A percentile compares a stretch with the other conserved stretches of the same genome.
phyloP scores from a whole-genome alignment of 306 rosid species.

The Cicer pinnatifidum region DNA sequence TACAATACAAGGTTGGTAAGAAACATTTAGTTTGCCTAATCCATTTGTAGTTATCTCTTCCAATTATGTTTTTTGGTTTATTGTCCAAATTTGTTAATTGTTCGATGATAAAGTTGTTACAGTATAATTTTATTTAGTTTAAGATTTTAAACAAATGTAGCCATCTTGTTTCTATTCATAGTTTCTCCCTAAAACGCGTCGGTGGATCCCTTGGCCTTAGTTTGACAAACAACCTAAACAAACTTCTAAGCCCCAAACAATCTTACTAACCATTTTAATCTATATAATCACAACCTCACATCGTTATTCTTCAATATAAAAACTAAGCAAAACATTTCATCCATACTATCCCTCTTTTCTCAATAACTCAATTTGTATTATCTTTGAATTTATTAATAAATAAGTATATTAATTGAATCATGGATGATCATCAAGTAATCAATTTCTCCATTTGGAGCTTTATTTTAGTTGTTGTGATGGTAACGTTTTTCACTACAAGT shows the following conservation, averaged over 20 bases:
- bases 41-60: neutral
- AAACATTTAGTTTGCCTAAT: neutral
- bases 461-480: neutral
- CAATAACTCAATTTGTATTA: neutral
- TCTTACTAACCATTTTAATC: constrained; percentile 23
- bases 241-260: neutral
- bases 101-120: neutral
- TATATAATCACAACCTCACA: constrained; percentile 6
- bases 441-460: neutral
- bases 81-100: constrained; percentile 15
- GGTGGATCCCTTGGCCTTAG: neutral
- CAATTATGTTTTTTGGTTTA: neutral
- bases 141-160: neutral
- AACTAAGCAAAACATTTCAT: neutral
- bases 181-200: neutral
- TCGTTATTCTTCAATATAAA: neutral
- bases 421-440: constrained; percentile 8
- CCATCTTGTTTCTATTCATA: constrained; percentile 1
- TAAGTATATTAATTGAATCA: neutral
- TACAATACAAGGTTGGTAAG: neutral
- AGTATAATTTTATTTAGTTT: no score
- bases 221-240: constrained; percentile 26
- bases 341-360: neutral
- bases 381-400: neutral
- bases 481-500: no score